These are phyloP conservation scores for Leccinum subrobustum DNA, from an alignment of 1,284 basidiomycete species.

Conservation along the genomic window DNA sequence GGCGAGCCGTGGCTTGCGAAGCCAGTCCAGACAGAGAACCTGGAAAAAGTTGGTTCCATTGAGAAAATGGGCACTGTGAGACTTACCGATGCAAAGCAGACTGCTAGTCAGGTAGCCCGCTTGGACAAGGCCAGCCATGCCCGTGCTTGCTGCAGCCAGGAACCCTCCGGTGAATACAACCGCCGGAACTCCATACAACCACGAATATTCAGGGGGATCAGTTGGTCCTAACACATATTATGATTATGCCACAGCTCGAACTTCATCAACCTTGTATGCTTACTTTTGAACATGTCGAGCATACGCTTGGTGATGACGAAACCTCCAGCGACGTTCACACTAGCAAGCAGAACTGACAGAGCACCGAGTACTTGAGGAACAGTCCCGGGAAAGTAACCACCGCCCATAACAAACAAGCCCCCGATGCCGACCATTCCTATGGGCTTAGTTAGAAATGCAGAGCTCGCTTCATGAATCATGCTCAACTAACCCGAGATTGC, in stretches of 20 bases:
- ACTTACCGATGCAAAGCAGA: conserved; percentile 74
- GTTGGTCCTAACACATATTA: conserved; percentile 51
- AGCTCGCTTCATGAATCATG: background rate
- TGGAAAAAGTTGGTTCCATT: conserved; percentile 29
- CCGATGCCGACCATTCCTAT: conserved; percentile 77
- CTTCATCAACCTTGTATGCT: conserved; percentile 18
- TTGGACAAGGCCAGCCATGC: conserved; percentile 82
- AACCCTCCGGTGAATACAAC: conserved; percentile 80
- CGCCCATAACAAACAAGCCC: conserved; percentile 86
- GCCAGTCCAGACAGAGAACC: conserved; percentile 72
- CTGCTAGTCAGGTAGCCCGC: conserved; percentile 83
- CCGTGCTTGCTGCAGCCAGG: conserved; percentile 74
- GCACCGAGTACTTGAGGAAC: conserved; percentile 78
- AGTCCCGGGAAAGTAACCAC: conserved; percentile 78
- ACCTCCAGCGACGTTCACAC: conserved; percentile 82
- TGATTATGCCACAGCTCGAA: conserved; percentile 2
- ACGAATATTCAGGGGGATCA: conserved; percentile 84
- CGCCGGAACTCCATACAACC: conserved; percentile 77
- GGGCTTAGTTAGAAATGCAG: conserved; percentile 9
- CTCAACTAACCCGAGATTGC: conserved; percentile 61
- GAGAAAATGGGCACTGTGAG: background rate
- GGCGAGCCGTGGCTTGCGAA: conserved; percentile 76
- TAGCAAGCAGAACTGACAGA: conserved; percentile 76
- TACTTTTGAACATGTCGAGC: conserved; percentile 88
- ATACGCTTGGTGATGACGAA: conserved; percentile 85